Evolutionary conservation across 2,329 filamentous ascomycete species (phyloP).

Genomic region (Talaromyces pinophilus): DNA sequence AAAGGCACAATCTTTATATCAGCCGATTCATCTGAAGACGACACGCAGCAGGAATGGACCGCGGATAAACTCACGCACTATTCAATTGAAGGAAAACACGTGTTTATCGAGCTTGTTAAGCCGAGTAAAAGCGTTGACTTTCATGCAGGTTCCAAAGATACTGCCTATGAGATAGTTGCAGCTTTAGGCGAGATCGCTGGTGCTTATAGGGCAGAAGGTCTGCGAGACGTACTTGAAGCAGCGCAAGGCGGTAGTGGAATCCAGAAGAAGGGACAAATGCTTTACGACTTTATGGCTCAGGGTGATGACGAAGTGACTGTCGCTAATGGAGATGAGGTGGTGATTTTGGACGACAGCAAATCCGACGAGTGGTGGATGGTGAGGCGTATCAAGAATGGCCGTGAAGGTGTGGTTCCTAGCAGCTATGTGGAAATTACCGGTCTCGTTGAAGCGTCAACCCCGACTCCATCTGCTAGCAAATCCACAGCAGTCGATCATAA

Average conservation of each 20-base stretch:
- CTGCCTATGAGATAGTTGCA: conserved; percentile 86
- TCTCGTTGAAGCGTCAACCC: conserved; percentile 46
- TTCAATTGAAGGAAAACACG: conserved; percentile 95
- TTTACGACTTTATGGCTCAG: conserved; percentile 97
- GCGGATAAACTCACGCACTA: conserved; percentile 97
- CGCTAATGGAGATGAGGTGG: conserved; percentile 82
- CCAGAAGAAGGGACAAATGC: conserved; percentile 79
- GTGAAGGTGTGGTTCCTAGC: conserved; percentile 93
- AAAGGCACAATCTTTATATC: conserved; percentile 89
- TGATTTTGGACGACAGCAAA: conserved; percentile 83
- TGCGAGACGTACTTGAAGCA: conserved; percentile 83
- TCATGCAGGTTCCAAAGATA: conserved; percentile 95
- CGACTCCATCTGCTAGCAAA: conserved; percentile 59
- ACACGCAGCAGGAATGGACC: conserved; percentile 86
- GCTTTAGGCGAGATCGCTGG: conserved; percentile 87
- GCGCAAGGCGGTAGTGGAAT: conserved; percentile 65
- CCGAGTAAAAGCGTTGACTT: conserved; percentile 96
- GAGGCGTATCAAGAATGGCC: conserved; percentile 82
- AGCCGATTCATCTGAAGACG: conserved; percentile 75
- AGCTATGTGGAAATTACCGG: conserved; percentile 92
- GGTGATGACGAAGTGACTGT: conserved; percentile 96
- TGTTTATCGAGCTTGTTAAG: conserved; percentile 88
- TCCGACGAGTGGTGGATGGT: conserved; percentile 99
- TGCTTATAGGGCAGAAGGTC: conserved; percentile 73
- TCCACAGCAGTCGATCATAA: conserved; percentile 73